These are phyloP conservation scores for Erigeron philadelphicus DNA, from an alignment of 140 eudicot genomes.

Conservation along the genomic window DNA sequence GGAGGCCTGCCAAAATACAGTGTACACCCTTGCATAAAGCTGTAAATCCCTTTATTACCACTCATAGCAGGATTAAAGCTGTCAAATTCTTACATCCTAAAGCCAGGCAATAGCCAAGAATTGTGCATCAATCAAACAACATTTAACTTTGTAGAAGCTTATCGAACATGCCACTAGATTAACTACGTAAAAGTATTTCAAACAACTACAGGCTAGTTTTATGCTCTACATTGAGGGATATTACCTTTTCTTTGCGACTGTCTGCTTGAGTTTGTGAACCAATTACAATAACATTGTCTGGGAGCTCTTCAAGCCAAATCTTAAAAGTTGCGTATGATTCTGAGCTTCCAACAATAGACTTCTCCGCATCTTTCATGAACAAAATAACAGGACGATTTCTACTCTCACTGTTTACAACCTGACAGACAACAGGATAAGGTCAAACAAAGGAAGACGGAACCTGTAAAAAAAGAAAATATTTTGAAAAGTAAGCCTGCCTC, in stretches of 20 bases:
- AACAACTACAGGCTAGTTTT: background rate
- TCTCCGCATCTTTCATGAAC: slow-evolving; percentile 87
- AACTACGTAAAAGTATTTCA: background rate
- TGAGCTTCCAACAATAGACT: slow-evolving; percentile 64
- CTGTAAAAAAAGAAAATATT: too few species aligned
- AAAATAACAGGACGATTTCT: slow-evolving; percentile 68
- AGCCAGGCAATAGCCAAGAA: background rate
- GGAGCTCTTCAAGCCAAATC: slow-evolving; percentile 64
- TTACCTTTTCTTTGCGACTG: slow-evolving; percentile 83
- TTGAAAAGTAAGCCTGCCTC: slow-evolving; percentile 63
- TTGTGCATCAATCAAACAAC: background rate
- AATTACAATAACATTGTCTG: slow-evolving; percentile 73
- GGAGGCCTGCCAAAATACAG: background rate
- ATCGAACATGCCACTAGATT: background rate
- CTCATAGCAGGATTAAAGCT: background rate
- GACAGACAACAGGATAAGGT: slow-evolving; percentile 8
- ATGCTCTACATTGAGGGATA: background rate
- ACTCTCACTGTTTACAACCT: slow-evolving; percentile 63
- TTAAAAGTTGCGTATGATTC: slow-evolving; percentile 56
- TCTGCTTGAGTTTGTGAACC: slow-evolving; percentile 78
- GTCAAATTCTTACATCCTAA: background rate
- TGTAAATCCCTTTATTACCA: slow-evolving; percentile 2
- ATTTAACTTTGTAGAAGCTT: background rate
- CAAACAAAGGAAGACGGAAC: background rate
- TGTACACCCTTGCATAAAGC: background rate